Base-by-base conservation (phyloP, 2,329 filamentous ascomycete species). In the Arthroderma sp. region DNA sequence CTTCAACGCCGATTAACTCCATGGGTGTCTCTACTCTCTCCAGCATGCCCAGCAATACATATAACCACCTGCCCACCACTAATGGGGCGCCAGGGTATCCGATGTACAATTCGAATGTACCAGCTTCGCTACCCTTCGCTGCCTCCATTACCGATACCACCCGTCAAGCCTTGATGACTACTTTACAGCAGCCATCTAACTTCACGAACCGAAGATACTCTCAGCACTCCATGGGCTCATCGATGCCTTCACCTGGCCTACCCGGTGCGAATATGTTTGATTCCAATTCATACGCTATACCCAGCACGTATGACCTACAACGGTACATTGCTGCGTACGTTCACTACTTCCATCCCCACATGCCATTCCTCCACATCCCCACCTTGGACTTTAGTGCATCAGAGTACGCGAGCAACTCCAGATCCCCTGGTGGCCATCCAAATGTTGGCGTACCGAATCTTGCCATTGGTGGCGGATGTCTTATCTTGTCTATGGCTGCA, bases 351-450 rank as follows among this genome's bases (percentile, higher is more conserved):
- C 88, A 95, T 59, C 89, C 89, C 22, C 89, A 96, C 61, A 66
- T 94, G 49, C 89, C 91, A n/a, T 94, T 96, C 64, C 70, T 94
- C 49, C 89, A 96, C 65, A 78, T 94, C 53, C 82, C 88, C 43
- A 94, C 89, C 10, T 71, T 96, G 51, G 87, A 87, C 36, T 95
- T 96, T 66, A 86, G 94, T 57, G 77, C 84, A 42, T 75, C 83
- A 42, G 72, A 82, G 39, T 78, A 78, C 52, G 72, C 77, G 38
- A 76, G 66, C 49, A 74, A 72, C 41, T 58, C 78, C 49, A 78
- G 78, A 58, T 74, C 74, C 48, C 70, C 77, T 49, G 72, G 70
- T 49, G 59, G 66, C 39, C 63, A 69, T 50, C 58, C 60, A 60
- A 75, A 66, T 62, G 73, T 68, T 59, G 71, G 65, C 42, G 69